Base-by-base conservation (phyloP, 1,139 yeast species). In the Pichia sp. region DNA sequence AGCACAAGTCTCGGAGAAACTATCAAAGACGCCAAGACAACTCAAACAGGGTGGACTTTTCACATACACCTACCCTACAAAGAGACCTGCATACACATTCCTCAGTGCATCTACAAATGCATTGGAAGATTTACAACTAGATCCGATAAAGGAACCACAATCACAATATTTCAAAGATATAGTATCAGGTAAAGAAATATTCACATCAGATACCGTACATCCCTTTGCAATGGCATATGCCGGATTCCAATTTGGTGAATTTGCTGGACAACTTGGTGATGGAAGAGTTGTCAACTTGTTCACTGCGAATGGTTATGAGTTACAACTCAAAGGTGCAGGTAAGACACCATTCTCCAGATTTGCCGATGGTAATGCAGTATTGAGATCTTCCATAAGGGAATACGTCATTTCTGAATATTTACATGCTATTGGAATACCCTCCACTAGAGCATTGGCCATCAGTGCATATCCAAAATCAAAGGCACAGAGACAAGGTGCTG, bases 221-320 rank as follows among this genome's bases (percentile, higher is more conserved):
- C 97, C 97, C 0, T 88, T 83, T 60, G 75, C 96, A 7, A 88
- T 82, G 56, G 85, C 93, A 0, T 91, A 91, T 57, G 95, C 97
- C 1, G 98, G 98, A 1, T 86, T 83, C 69, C 98, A 91, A 55
- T 91, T 91, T 64, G 97, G 98, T 3, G 77, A 73, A 48, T 91
- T 91, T 75, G 96, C 97, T 0, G 97, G 97, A 1, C 98, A 91
- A 58, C 63, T 91, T 45, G 98, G 98, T 5, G 98, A 91, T 56
- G 98, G 98, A 1, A 65, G 98, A 43, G 96, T 87, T 3, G 70
- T 78, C 8, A 85, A 82, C 51, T 62, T 91, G 33, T 87, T 88
- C 59, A 93, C 84, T 46, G 61, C 81, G 3, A 54, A 61, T 1
- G 60, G 61, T 5, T 79, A 70, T 48, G 94, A 84, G 49, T 44